Percentiles rank a stretch among this genome's conserved stretches.
phyloP scores from a whole-genome alignment of 805 yeast species.

The Wickerhamiella vanderwaltii region DNA sequence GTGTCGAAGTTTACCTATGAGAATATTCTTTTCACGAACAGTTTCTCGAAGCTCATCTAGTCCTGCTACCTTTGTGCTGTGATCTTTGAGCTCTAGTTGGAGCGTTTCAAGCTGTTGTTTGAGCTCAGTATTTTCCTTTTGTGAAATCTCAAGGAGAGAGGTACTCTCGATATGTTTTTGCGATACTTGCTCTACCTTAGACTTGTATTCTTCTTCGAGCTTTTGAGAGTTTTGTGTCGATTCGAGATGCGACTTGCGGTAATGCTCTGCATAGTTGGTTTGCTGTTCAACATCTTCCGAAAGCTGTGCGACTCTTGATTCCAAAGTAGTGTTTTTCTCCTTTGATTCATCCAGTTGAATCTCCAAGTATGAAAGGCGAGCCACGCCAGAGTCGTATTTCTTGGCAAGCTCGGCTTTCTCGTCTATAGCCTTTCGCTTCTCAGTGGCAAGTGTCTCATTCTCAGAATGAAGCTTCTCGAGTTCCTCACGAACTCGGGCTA shows the following conservation, averaged over 20 bases:
- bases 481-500: slow-evolving; percentile 29
- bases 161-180: slow-evolving; percentile 3
- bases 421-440: slow-evolving; percentile 26
- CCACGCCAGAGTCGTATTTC: slow-evolving; percentile 23
- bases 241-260: slow-evolving; percentile 4
- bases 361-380: slow-evolving; percentile 13
- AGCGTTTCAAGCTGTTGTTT: slow-evolving; percentile 5
- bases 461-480: slow-evolving; percentile 16
- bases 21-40: slow-evolving; percentile 55
- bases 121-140: slow-evolving; percentile 17
- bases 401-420: slow-evolving; percentile 30
- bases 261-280: slow-evolving; percentile 22
- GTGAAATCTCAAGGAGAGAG: slow-evolving; percentile 1
- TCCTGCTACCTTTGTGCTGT: slow-evolving; percentile 15
- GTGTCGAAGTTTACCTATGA: slow-evolving; percentile 83
- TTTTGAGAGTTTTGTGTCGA: not conserved
- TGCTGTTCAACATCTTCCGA: slow-evolving; percentile 26
- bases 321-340: slow-evolving; percentile 14
- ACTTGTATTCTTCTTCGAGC: slow-evolving; percentile 15
- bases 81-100: slow-evolving; percentile 19
- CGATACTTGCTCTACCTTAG: slow-evolving; percentile 8
- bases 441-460: not conserved
- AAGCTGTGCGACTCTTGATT: slow-evolving; percentile 21
- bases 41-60: slow-evolving; percentile 35
- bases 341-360: slow-evolving; percentile 26